Evolutionary conservation across 306 rosid species (phyloP), one percentile per base, ranked within the genome.

Genomic region (Citrullus mucosospermus): DNA sequence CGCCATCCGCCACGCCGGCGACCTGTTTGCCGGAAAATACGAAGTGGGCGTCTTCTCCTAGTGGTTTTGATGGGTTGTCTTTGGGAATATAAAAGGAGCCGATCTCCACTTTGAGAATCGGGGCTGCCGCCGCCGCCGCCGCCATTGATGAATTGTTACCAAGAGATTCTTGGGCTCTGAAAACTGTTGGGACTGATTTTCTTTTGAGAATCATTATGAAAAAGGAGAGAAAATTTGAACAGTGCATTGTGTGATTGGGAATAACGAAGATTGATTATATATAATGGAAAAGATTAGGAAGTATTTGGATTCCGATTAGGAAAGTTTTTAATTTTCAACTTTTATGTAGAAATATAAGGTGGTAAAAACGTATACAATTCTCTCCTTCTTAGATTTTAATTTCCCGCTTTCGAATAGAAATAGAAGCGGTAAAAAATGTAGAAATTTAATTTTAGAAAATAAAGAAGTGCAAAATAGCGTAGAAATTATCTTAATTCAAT

Each of bases 31-130:
- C 38, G 15, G 54, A 25, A 20, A 11, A 5, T 18, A 69, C 55
- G 38, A 69, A 43, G 55, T 69, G 75, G 36, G 75, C 75, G 11
- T 69, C 75, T 69, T 69, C 75, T 44, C 75, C 75, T 8, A 43
- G n/a, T 4, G 75, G 75, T 69, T 69, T 69, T 10, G 38, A 69
- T 20, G 75, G 75, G 38, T 43, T 69, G 36, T 20, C 2, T 69
- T 69, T 69, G 36, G 75, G 75, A 44, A 69, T n/a, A n/a, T 69
- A 69, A 9, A 0, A 69, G 17, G 75, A 46, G 6, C 36, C 75
- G 3, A 44, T 38, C 36, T 41, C 55, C 0, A 44, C 1, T 12
- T 69, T 13, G 9, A 69, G 75, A 46, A 66, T 38, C 28, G 72
- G 50, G 8, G 50, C 22, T 25, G 25, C 39, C 16, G 68, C 38